phyloP scores from a whole-genome alignment of 1,284 basidiomycete genomes.

The Ustilago bromivora region DNA sequence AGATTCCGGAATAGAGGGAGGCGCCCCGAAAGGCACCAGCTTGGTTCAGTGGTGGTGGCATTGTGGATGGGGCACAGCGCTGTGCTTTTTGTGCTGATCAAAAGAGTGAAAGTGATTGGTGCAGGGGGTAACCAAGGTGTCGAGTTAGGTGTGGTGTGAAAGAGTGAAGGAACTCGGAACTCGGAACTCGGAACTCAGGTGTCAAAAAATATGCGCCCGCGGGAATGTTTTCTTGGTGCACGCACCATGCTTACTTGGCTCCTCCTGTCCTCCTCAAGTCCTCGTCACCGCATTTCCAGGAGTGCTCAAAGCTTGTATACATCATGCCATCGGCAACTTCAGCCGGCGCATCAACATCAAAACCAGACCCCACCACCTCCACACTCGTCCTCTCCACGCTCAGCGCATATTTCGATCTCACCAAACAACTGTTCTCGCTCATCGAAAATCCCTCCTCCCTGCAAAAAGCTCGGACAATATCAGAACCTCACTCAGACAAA shows the following conservation, averaged over 20 bases:
- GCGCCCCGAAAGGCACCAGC: conserved; percentile 31
- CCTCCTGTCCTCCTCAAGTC: background rate
- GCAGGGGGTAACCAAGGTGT: background rate
- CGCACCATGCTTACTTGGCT: conserved; percentile 8
- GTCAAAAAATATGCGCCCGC: background rate
- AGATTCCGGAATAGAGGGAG: conserved; percentile 56
- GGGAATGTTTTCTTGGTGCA: conserved; percentile 3
- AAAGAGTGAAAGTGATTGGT: background rate
- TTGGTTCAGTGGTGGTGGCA: conserved; percentile 16
- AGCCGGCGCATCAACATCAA: conserved; percentile 8
- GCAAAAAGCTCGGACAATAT: conserved; percentile 11
- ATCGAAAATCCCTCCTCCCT: conserved; percentile 33
- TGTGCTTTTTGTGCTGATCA: background rate
- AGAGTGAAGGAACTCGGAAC: background rate
- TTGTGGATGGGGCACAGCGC: background rate
- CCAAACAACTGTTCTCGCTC: conserved; percentile 41
- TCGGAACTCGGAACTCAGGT: conserved; percentile 5
- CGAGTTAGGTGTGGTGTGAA: background rate
- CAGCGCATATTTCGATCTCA: conserved; percentile 42
- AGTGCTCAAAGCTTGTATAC: background rate
- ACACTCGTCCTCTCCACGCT: conserved; percentile 37
- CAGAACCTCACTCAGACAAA: conserved; percentile 23
- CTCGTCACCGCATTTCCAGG: background rate
- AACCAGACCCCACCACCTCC: conserved; percentile 31
- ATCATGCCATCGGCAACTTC: background rate